Conservation (phyloP, 2,329 filamentous ascomycete genomes). For the Pseudogymnoascus sp. region DNA sequence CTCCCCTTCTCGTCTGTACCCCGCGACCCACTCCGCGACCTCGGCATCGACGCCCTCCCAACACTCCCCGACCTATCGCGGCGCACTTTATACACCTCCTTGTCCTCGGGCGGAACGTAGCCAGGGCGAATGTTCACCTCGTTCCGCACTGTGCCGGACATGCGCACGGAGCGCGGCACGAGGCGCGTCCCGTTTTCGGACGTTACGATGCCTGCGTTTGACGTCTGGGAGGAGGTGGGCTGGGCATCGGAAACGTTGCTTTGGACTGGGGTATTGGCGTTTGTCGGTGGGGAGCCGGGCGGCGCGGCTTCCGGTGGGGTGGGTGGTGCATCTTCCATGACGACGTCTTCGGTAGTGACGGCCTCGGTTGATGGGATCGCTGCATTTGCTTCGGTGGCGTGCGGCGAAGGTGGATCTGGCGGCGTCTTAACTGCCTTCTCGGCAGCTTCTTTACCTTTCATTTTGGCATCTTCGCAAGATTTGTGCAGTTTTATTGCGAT, state of each 20-base stretch:
- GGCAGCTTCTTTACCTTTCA: neutral
- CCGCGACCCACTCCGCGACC: neutral
- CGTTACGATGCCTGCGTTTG: slow-evolving; percentile 62
- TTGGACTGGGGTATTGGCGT: neutral
- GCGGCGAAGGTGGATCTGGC: neutral
- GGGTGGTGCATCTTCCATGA: neutral
- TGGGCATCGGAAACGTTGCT: neutral
- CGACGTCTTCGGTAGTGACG: neutral
- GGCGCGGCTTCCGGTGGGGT: neutral
- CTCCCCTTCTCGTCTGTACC: neutral
- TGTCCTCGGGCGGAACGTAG: slow-evolving; percentile 84
- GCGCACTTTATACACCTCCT: slow-evolving; percentile 85
- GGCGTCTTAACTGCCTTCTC: neutral
- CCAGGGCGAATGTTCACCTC: slow-evolving; percentile 86
- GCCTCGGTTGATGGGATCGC: neutral
- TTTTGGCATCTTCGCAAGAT: neutral
- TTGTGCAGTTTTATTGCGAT: neutral
- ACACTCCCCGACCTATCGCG: neutral
- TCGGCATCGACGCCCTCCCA: neutral
- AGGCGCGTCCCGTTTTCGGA: slow-evolving; percentile 65
- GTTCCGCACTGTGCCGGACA: slow-evolving; percentile 77
- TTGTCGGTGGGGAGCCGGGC: neutral
- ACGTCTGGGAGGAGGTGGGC: neutral
- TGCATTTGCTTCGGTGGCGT: neutral
- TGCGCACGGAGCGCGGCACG: slow-evolving; percentile 73